Base-by-base conservation (phyloP, 768 basidiomycete genomes). In the Gyrodon lividus region DNA sequence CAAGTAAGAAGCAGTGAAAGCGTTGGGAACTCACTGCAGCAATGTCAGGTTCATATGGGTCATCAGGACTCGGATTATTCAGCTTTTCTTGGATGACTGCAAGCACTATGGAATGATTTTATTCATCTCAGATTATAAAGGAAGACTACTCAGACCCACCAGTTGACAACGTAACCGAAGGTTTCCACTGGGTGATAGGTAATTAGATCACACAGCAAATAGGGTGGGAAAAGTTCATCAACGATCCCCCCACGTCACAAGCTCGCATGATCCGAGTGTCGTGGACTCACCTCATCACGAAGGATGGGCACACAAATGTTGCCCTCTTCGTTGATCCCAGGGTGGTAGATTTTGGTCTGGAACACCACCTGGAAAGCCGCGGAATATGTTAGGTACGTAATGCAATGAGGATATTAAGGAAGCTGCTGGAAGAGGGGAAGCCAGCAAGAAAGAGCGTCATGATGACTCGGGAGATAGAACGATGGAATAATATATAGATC, bases 271-370 rank as follows among this genome's bases (percentile, higher is more conserved):
- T n/a, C n/a, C n/a, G 41, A 48, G 14, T 22, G 51, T 40, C 31
- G 13, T 42, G 39, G 57, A 41, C 85, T 46, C 56, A 87, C 90
- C 73, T 92, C 88, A 66, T 93, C 91, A 60, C 87, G 81, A 46
- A 93, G 77, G 42, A 93, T 78, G 30, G 90, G 86, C 28, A 93
- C 82, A 64, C 91, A 93, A 51, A 93, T 92, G 20, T 80, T 76
- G 30, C 91, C 91, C 64, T 93, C 89, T 50, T 92, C 91, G 56
- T 93, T 91, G 66, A 93, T 88, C 33, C 92, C 91, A 23, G 91
- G 91, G 68, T 93, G 91, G 65, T 93, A 93, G 41, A 93, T 86
- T 77, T 84, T 92, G 49, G 91, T 93, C 35, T 75, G 82, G 69
- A 93, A 92, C 33, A 80, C 82, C 37, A 93, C 88, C 90, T 92